phyloP scores from a whole-genome alignment of 1,284 basidiomycete species.

The Phellopilus nigrolimitatus region DNA sequence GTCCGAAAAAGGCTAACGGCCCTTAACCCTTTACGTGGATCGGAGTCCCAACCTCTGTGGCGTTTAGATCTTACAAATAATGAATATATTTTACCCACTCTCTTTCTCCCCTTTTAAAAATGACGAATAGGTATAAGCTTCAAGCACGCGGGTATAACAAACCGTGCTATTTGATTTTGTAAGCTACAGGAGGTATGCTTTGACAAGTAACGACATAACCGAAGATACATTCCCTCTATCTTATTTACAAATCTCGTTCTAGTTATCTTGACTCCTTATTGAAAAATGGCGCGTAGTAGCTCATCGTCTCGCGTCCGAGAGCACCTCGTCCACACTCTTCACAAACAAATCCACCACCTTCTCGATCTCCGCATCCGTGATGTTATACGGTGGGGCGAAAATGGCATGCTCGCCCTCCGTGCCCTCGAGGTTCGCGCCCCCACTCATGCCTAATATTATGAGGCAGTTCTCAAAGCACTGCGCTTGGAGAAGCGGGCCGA shows the following conservation, averaged over 20 bases:
- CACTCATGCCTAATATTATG: slow-evolving; percentile 66
- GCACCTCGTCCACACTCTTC: slow-evolving; percentile 55
- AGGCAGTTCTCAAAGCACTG: slow-evolving; percentile 59
- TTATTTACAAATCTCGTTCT: no score
- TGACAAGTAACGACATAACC: no score
- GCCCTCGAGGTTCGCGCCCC: slow-evolving; percentile 64
- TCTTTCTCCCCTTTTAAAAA: no score
- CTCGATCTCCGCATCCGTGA: slow-evolving; percentile 60
- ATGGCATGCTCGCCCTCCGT: slow-evolving; percentile 67
- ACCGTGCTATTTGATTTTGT: no score
- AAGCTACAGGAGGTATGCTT: no score
- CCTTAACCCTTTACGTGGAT: slow-evolving; percentile 1
- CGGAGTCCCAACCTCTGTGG: background rate
- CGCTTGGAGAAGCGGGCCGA: slow-evolving; percentile 63
- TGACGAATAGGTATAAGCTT: no score
- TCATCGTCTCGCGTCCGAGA: slow-evolving; percentile 29
- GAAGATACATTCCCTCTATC: no score
- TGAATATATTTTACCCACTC: no score
- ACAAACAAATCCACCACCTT: slow-evolving; percentile 61
- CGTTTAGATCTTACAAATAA: no score
- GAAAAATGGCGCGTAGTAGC: no score
- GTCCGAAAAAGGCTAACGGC: slow-evolving; percentile 1
- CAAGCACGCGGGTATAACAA: no score
- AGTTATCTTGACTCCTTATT: no score
- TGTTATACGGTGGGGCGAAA: slow-evolving; percentile 71